Conservation (phyloP, 139 green algal species). For the Chlorella sp. region DNA sequence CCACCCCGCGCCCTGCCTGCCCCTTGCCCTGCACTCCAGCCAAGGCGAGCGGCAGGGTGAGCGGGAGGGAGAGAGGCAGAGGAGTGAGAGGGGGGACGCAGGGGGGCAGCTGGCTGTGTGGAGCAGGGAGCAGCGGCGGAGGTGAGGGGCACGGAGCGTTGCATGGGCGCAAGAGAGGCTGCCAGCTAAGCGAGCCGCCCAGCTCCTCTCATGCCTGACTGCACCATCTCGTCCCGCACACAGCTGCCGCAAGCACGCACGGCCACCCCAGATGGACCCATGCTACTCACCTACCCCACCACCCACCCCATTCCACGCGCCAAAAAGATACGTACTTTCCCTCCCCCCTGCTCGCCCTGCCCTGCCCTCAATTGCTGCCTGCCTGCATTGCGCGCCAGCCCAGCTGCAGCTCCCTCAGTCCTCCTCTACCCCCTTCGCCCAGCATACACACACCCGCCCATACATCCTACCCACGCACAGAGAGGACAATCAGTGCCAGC, state of each 20-base stretch:
- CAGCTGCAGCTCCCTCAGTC: no score
- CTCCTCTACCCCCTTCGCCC: no score
- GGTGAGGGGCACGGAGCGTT: neutral
- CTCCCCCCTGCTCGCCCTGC: no score
- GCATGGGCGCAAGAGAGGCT: neutral
- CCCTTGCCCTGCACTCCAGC: slow-evolving; percentile 26
- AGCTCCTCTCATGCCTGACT: no score
- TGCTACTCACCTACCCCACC: neutral
- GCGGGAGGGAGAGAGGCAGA: no score
- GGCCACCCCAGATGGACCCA: neutral
- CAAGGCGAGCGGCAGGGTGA: no score
- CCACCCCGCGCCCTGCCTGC: slow-evolving; percentile 26
- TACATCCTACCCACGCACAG: neutral
- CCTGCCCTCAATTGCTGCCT: no score
- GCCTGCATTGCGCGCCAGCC: no score
- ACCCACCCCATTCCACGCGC: neutral
- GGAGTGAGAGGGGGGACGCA: no score
- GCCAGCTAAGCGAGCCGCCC: neutral
- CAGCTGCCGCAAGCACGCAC: neutral
- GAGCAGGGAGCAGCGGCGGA: neutral
- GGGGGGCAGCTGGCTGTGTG: neutral
- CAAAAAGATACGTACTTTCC: neutral
- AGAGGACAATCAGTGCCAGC: slow-evolving; percentile 30
- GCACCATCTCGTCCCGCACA: no score
- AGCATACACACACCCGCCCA: no score